Evolutionary conservation across 2,329 filamentous ascomycete genomes (phyloP).

Genomic region (Penicillium oxalicum): DNA sequence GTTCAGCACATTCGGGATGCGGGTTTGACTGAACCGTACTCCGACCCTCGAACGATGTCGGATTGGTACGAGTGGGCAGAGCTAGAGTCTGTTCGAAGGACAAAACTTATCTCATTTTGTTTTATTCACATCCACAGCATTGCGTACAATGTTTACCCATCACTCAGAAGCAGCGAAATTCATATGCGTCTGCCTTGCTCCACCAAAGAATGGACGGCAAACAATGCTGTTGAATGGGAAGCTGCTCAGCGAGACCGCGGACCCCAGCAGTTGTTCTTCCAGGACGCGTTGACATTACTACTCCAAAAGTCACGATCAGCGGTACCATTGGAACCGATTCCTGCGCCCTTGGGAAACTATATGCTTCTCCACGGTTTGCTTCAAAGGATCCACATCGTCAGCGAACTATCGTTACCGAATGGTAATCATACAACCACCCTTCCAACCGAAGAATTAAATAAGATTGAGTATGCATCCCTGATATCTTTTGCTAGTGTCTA

Average conservation of each 20-base stretch:
- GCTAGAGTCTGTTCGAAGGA: conserved; percentile 31
- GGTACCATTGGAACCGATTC: conserved; percentile 27
- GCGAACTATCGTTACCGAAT: conserved; percentile 28
- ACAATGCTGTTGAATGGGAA: conserved; percentile 29
- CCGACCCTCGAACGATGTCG: conserved; percentile 17
- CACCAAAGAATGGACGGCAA: conserved; percentile 33
- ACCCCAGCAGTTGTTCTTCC: conserved; percentile 30
- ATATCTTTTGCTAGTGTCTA: no score
- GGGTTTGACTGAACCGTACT: conserved; percentile 23
- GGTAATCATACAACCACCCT: conserved; percentile 26
- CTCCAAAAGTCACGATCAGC: conserved; percentile 26
- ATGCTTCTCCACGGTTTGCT: conserved; percentile 66
- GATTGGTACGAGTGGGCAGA: conserved; percentile 35
- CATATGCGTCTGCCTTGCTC: conserved; percentile 35
- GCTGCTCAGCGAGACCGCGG: conserved; percentile 22
- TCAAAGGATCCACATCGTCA: conserved; percentile 54
- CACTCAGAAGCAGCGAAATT: conserved; percentile 34
- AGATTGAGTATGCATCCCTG: conserved; percentile 24
- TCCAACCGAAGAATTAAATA: conserved; percentile 31
- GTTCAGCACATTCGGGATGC: conserved; percentile 27
- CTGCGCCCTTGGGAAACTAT: conserved; percentile 58
- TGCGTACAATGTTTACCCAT: conserved; percentile 36
- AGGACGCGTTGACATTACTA: conserved; percentile 29
- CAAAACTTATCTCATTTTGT: conserved; percentile 34
- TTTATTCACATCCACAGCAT: conserved; percentile 37